Evolutionary conservation across 352 stramenopile genomes (phyloP).

Genomic region (Pythium volutum): DNA sequence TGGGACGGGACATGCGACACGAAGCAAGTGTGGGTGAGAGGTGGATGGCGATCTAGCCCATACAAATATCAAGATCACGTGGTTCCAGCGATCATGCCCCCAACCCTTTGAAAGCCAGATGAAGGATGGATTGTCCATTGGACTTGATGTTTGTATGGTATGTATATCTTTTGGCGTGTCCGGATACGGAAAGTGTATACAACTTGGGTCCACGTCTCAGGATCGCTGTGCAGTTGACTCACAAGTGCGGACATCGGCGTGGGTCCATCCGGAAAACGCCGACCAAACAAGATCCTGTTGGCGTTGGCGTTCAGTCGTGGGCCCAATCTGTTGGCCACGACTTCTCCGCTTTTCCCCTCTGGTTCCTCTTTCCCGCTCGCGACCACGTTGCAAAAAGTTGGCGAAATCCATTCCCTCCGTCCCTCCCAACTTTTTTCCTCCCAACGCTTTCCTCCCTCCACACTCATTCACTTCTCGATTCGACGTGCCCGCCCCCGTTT

Average conservation of each 20-base stretch:
- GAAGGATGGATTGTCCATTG: too few relatives aligned
- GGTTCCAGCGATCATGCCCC: too few relatives aligned
- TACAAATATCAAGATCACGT: too few relatives aligned
- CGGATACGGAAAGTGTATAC: constrained; percentile 17
- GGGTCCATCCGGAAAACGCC: neutral
- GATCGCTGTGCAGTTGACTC: neutral
- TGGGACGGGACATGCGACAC: too few relatives aligned
- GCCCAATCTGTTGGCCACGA: neutral
- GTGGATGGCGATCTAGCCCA: too few relatives aligned
- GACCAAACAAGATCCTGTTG: neutral
- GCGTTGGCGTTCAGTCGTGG: neutral
- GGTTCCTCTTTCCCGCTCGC: neutral
- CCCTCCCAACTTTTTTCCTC: neutral
- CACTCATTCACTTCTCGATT: neutral
- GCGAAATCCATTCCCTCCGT: neutral
- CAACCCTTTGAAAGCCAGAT: too few relatives aligned
- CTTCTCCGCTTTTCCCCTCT: neutral
- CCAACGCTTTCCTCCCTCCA: neutral
- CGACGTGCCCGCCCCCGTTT: neutral
- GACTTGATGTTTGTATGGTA: constrained; percentile 17
- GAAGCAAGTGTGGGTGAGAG: too few relatives aligned
- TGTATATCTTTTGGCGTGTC: constrained; percentile 5
- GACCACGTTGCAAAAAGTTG: too few relatives aligned
- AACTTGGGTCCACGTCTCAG: neutral
- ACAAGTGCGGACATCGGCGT: neutral